These are phyloP conservation scores for Globisporangium nunn DNA, from an alignment of 352 stramenopile genomes.

Conservation along the genomic window DNA sequence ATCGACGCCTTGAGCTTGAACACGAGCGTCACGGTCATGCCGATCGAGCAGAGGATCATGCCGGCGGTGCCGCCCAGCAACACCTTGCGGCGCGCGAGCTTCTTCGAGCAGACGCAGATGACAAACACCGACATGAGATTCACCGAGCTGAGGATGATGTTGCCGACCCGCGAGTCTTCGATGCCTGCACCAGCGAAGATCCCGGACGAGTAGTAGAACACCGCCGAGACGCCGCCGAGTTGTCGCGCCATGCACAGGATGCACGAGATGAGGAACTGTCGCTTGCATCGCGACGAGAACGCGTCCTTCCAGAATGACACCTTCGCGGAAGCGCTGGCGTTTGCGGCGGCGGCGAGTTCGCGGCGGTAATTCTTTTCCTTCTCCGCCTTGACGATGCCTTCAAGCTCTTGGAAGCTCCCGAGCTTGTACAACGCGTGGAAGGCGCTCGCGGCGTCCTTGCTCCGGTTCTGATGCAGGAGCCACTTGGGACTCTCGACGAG, in stretches of 20 bases:
- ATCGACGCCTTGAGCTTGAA: conserved; percentile 27
- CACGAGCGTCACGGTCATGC: conserved; percentile 40
- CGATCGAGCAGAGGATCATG: conserved; percentile 43
- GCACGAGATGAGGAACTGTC: conserved; percentile 29
- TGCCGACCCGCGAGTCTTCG: conserved; percentile 27
- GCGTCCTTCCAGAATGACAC: conserved; percentile 3
- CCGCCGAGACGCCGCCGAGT: conserved; percentile 46
- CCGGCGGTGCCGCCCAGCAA: conserved; percentile 31
- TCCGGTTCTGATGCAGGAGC: conserved; percentile 24
- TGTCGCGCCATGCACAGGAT: conserved; percentile 30
- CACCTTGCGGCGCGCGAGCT: conserved; percentile 48
- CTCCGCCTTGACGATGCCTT: conserved; percentile 23
- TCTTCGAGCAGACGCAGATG: conserved; percentile 24
- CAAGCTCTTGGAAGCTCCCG: not conserved
- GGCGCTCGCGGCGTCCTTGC: conserved; percentile 18
- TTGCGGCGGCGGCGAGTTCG: not conserved
- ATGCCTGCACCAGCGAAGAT: conserved; percentile 37
- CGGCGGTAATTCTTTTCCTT: conserved; percentile 17
- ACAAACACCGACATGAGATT: conserved; percentile 25
- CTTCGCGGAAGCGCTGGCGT: conserved; percentile 7
- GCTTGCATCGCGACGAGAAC: conserved; percentile 19
- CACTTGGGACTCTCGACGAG: conserved; percentile 36
- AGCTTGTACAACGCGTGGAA: conserved; percentile 21
- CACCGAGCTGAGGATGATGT: conserved; percentile 31
- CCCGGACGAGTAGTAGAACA: conserved; percentile 47